A percentile compares a stretch with the other conserved stretches of the same genome.
Conservation (phyloP, 169 alveolate genomes). For the Plasmodium ovale region DNA sequence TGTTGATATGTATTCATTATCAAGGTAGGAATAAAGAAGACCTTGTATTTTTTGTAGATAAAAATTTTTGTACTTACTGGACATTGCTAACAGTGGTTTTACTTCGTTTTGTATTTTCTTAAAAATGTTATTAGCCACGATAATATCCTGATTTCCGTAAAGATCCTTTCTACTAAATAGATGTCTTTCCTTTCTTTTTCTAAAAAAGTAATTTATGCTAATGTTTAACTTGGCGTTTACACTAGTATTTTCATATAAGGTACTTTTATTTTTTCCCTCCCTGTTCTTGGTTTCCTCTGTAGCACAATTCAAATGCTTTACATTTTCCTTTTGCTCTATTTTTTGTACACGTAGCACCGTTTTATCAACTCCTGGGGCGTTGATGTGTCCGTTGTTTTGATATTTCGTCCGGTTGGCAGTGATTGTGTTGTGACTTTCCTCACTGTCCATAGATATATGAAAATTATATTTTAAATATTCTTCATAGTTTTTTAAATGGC, state of each 20-base stretch:
- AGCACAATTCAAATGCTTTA: neutral
- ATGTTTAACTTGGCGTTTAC: conserved; percentile 46
- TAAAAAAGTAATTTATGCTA: conserved; percentile 70
- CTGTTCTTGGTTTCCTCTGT: neutral
- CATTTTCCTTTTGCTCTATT: neutral
- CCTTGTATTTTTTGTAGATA: conserved; percentile 72
- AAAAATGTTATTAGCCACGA: conserved; percentile 53
- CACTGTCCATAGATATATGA: neutral
- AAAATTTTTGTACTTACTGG: conserved; percentile 67
- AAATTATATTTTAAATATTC: conserved; percentile 15
- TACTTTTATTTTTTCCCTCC: neutral
- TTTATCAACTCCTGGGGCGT: too few relatives aligned
- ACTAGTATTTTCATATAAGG: neutral
- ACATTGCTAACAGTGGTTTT: conserved; percentile 23
- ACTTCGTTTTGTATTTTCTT: conserved; percentile 68
- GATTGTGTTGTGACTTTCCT: neutral
- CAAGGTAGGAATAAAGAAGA: conserved; percentile 35
- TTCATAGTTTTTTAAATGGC: conserved; percentile 49
- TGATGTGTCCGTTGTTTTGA: neutral
- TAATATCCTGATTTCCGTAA: conserved; percentile 74
- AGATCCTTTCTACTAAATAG: conserved; percentile 62
- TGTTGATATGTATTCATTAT: conserved; percentile 26
- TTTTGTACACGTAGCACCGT: too few relatives aligned
- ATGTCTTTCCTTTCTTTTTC: conserved; percentile 44
- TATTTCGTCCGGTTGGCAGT: neutral